Percentiles rank a stretch among this genome's conserved stretches.
phyloP scores from a whole-genome alignment of 805 yeast genomes.

The Suhomyces xylopsoci region DNA sequence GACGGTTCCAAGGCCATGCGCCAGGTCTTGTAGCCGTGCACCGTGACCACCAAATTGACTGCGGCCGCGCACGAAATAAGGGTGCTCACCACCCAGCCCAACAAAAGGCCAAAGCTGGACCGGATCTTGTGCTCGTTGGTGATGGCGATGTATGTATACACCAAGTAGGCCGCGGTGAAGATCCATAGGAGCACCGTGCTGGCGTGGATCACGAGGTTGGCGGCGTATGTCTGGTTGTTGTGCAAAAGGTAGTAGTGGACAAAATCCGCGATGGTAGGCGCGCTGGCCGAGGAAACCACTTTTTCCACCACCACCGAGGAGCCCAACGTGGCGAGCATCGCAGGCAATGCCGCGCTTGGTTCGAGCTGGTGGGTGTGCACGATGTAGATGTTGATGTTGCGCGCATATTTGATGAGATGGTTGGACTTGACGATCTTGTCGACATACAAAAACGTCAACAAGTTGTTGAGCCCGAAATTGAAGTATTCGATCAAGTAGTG shows the following conservation, averaged over 20 bases:
- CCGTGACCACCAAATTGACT: slow-evolving; percentile 17
- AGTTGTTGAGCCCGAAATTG: slow-evolving; percentile 23
- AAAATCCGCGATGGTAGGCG: slow-evolving; percentile 15
- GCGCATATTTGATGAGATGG: slow-evolving; percentile 28
- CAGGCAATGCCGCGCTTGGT: slow-evolving; percentile 1
- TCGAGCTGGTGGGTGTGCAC: slow-evolving; percentile 11
- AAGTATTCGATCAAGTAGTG: slow-evolving; percentile 16
- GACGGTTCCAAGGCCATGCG: slow-evolving; percentile 26
- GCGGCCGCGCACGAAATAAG: slow-evolving; percentile 27
- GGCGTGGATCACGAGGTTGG: slow-evolving; percentile 3
- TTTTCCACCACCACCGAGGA: slow-evolving; percentile 3
- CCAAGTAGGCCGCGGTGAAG: slow-evolving; percentile 9
- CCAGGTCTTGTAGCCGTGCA: slow-evolving; percentile 21
- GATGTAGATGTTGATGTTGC: slow-evolving; percentile 19
- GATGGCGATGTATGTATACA: slow-evolving; percentile 26
- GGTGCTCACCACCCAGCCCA: slow-evolving; percentile 34
- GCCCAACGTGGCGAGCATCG: background rate
- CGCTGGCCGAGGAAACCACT: slow-evolving; percentile 7
- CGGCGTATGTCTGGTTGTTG: slow-evolving; percentile 1
- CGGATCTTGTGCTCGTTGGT: slow-evolving; percentile 34
- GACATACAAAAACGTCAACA: slow-evolving; percentile 23
- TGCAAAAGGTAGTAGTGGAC: slow-evolving; percentile 11
- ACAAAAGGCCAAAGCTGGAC: slow-evolving; percentile 32
- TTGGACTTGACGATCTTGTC: slow-evolving; percentile 23
- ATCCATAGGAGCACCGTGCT: slow-evolving; percentile 1